phyloP scores from a whole-genome alignment of 2,329 filamentous ascomycete genomes.

The Trichoderma atroviride region DNA sequence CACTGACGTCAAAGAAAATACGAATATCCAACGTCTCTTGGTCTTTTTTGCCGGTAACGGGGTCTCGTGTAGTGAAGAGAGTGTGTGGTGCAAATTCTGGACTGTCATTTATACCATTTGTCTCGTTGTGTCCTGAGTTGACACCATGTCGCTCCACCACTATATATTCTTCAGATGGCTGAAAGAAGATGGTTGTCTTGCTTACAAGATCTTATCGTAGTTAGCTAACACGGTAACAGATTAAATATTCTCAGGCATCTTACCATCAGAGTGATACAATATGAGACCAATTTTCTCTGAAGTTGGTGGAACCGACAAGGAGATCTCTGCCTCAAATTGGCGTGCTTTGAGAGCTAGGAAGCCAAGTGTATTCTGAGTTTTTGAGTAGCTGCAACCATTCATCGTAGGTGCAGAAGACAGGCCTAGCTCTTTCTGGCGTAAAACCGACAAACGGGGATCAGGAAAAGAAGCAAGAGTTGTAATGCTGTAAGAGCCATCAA shows the following conservation, averaged over 20 bases:
- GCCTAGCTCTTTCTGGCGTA: background rate
- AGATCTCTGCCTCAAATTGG: background rate
- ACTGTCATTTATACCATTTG: background rate
- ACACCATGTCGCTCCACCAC: background rate
- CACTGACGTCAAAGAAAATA: background rate
- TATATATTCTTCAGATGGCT: background rate
- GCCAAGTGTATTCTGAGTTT: background rate
- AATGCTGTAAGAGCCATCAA: background rate
- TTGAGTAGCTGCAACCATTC: background rate
- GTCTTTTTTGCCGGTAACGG: background rate
- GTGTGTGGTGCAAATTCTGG: background rate
- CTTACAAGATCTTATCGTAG: background rate
- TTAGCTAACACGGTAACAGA: background rate
- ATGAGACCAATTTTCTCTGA: background rate
- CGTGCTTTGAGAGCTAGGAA: background rate
- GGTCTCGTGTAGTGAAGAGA: background rate
- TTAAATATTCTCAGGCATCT: background rate
- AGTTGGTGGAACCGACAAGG: background rate
- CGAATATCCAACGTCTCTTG: background rate
- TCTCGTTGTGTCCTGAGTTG: background rate
- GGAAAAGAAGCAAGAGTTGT: background rate
- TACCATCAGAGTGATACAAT: background rate
- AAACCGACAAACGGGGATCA: background rate
- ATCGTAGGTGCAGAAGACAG: background rate
- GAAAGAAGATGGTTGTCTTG: background rate